Base-by-base conservation (phyloP, 2,329 filamentous ascomycete genomes). In the Daldinia sp. region DNA sequence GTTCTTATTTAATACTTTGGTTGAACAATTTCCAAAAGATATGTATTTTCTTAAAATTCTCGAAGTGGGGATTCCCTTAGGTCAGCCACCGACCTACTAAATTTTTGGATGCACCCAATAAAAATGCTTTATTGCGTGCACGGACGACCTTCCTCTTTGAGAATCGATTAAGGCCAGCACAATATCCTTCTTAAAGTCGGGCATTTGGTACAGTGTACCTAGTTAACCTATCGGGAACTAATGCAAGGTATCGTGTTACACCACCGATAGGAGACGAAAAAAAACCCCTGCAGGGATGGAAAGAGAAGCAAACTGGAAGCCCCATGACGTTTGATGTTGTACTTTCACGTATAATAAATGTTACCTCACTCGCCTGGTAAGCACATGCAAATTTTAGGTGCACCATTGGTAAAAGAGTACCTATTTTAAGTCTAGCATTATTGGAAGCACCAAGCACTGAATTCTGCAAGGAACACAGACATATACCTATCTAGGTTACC, bases 261-360 rank as follows among this genome's bases (percentile, higher is more conserved):
- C 29, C 11, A 21, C 50, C 23, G n/a, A 48, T 56, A 30, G 13
- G 52, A n/a, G 37, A n/a, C 10, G n/a, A 43, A 32, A 11, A 13
- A 45, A 63, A 48, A n/a, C n/a, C n/a, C n/a, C 41, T 56, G 61
- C n/a, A 51, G 56, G 27, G 56, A 43, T 15, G 5, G 5, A 19
- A 39, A 32, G 35, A 53, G 3, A 39, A 41, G 21, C 25, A 30
- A 48, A n/a, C n/a, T n/a, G n/a, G n/a, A n/a, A n/a, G n/a, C n/a
- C n/a, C n/a, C n/a, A n/a, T n/a, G n/a, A n/a, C n/a, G 10, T 27
- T 58, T 63, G 60, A 63, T 54, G 60, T 63, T 30, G 19, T 30
- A 17, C 15, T 43, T 13, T 48, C 30, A 41, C 59, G 49, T 57
- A 52, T 41, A 53, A 48, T 25, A 55, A 50, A 53, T 57, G 32